A percentile compares a stretch with the other conserved stretches of the same genome.
These are phyloP conservation scores for Martiniozyma asiatica DNA, from an alignment of 1,139 yeast species.

Conservation along the genomic window DNA sequence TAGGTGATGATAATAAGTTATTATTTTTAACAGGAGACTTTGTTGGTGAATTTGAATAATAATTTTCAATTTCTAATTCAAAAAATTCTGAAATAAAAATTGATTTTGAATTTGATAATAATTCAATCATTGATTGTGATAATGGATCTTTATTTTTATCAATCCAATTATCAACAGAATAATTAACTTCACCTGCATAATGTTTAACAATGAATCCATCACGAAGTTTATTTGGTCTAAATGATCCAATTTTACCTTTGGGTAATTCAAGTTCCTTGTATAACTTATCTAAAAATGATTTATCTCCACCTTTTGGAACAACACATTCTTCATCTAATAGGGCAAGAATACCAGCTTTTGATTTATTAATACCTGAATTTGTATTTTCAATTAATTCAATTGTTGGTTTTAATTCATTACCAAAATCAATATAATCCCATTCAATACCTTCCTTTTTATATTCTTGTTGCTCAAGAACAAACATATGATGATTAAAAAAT, in stretches of 20 bases:
- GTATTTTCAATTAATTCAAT: slow-evolving; percentile 79
- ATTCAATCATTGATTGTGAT: slow-evolving; percentile 56
- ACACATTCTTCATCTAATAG: slow-evolving; percentile 91
- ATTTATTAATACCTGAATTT: slow-evolving; percentile 27
- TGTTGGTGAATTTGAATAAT: slow-evolving; percentile 20
- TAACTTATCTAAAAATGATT: slow-evolving; percentile 72
- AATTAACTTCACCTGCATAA: slow-evolving; percentile 93
- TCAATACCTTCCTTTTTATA: slow-evolving; percentile 85
- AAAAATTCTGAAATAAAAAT: slow-evolving; percentile 38
- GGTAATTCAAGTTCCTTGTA: slow-evolving; percentile 44
- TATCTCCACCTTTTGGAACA: slow-evolving; percentile 82
- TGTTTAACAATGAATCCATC: slow-evolving; percentile 75
- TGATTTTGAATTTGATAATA: slow-evolving; percentile 47
- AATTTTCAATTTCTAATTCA: slow-evolving; percentile 18
- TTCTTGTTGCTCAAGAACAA: slow-evolving; percentile 92
- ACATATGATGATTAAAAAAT: slow-evolving; percentile 95
- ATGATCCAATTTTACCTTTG: slow-evolving; percentile 26
- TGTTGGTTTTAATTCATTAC: slow-evolving; percentile 92
- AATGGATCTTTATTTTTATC: slow-evolving; percentile 93
- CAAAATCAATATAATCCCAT: slow-evolving; percentile 95
- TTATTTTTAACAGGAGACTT: slow-evolving; percentile 15
- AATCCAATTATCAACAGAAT: slow-evolving; percentile 85
- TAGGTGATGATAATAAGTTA: too few species aligned
- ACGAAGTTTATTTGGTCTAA: slow-evolving; percentile 48
- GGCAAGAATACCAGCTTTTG: slow-evolving; percentile 65